Percentiles rank a stretch among this genome's conserved stretches.
phyloP scores from a whole-genome alignment of 2,329 filamentous ascomycete genomes.

The Arthrobotrys sphaeroides region DNA sequence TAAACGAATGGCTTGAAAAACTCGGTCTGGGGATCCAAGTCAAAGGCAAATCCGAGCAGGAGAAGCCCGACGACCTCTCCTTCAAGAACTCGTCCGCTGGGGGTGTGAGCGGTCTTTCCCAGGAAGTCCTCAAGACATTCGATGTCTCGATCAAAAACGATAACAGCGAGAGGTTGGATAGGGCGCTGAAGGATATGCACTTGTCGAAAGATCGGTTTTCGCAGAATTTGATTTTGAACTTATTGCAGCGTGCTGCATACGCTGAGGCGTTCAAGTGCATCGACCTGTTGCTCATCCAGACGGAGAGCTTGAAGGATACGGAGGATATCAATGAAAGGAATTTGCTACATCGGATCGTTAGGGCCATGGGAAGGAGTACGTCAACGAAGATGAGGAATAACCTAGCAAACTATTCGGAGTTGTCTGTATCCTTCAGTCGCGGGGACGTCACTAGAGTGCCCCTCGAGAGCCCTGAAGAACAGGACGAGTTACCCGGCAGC shows the following conservation, averaged over 20 bases:
- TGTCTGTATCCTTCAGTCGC: conserved; percentile 59
- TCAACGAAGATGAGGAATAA: conserved; percentile 64
- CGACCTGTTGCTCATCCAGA: conserved; percentile 72
- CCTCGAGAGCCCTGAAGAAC: conserved; percentile 40
- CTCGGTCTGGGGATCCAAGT: conserved; percentile 69
- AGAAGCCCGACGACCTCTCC: conserved; percentile 27
- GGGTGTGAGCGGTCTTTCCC: conserved; percentile 76
- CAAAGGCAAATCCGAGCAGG: conserved; percentile 70
- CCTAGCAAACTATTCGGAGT: conserved; percentile 65
- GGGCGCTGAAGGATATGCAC: conserved; percentile 65
- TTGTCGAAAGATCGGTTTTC: conserved; percentile 66
- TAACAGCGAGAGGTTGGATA: conserved; percentile 68
- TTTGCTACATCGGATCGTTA: conserved; percentile 89
- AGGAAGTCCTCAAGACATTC: conserved; percentile 73
- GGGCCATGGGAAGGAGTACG: conserved; percentile 83
- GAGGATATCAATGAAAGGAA: conserved; percentile 95
- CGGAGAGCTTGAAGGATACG: conserved; percentile 79
- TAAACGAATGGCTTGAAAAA: conserved; percentile 91
- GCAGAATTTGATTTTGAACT: conserved; percentile 74
- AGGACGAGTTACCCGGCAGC: conserved; percentile 40
- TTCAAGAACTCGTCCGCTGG: conserved; percentile 62
- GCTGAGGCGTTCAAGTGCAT: conserved; percentile 75
- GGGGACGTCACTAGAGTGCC: conserved; percentile 2
- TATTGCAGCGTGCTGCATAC: conserved; percentile 80
- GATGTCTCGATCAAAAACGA: conserved; percentile 67